Evolutionary conservation across 306 rosid genomes (phyloP).

Genomic region (Sicyos baderoa): DNA sequence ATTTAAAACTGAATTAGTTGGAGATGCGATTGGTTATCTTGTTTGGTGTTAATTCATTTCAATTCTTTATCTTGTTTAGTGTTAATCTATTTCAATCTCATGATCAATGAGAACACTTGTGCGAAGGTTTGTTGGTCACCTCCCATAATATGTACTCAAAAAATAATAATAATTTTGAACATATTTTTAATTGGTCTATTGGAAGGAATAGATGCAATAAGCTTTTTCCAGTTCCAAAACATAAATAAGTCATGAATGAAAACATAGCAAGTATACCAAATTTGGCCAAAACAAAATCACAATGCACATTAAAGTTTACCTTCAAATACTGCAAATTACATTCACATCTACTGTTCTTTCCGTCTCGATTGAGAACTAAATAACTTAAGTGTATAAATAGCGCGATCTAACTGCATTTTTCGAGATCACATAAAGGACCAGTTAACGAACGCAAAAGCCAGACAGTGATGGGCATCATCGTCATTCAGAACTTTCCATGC

Average conservation of each 20-base stretch:
- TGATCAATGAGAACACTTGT: too few relatives aligned
- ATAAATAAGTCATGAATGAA: background rate
- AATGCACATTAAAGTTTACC: background rate
- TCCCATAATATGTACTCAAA: too few relatives aligned
- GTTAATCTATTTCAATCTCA: too few relatives aligned
- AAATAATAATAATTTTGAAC: too few relatives aligned
- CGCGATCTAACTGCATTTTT: background rate
- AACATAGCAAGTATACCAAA: background rate
- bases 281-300: constrained; percentile 3
- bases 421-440: constrained; percentile 75
- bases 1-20: too few relatives aligned
- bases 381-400: constrained; percentile 9
- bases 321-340: constrained; percentile 10
- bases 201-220: background rate
- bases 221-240: background rate
- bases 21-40: too few relatives aligned
- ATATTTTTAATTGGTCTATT: background rate
- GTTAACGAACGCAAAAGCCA: constrained; percentile 80
- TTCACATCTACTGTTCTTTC: background rate
- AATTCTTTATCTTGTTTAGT: too few relatives aligned
- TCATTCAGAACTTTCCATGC: constrained; percentile 91
- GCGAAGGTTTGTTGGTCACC: too few relatives aligned
- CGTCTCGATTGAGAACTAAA: background rate
- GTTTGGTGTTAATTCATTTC: too few relatives aligned
- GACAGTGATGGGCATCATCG: constrained; percentile 77